Evolutionary conservation across 805 yeast genomes (phyloP).

Genomic region (Lachancea mirantina): DNA sequence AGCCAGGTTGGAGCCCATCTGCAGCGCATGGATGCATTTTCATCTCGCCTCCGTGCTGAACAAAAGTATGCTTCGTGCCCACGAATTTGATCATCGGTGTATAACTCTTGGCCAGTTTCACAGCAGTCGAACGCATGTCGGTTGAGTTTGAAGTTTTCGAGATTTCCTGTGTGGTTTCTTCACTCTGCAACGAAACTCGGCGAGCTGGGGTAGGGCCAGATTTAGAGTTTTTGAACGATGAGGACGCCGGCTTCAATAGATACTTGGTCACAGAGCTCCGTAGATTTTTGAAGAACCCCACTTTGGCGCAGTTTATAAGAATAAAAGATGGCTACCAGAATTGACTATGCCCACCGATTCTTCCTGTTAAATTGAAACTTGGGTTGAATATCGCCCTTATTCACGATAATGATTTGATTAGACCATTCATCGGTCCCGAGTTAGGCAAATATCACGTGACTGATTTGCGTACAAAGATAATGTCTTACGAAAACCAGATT

Average conservation of each 20-base stretch:
- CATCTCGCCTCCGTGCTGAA: conserved; percentile 31
- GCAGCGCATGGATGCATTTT: conserved; percentile 25
- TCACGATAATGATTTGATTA: too few species aligned
- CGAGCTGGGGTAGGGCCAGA: conserved; percentile 1
- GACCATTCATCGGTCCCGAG: too few species aligned
- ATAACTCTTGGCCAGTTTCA: conserved; percentile 28
- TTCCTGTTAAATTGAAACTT: too few species aligned
- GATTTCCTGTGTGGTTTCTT: conserved; percentile 1
- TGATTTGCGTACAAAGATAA: too few species aligned
- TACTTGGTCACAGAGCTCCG: conserved; percentile 13
- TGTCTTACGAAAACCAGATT: too few species aligned
- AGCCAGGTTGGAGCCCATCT: conserved; percentile 25
- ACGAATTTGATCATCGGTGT: conserved; percentile 78
- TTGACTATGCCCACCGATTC: too few species aligned
- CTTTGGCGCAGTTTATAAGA: conserved; percentile 6
- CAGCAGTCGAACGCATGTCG: conserved; percentile 30
- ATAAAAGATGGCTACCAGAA: too few species aligned
- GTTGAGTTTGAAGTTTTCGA: background rate
- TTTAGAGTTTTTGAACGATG: conserved; percentile 7
- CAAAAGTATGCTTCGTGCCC: conserved; percentile 63
- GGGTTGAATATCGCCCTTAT: too few species aligned
- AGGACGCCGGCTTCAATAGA: conserved; percentile 11
- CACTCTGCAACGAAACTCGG: too few species aligned
- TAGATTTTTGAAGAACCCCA: conserved; percentile 12
- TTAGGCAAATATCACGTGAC: too few species aligned